Conservation (phyloP, 805 yeast genomes). For the Candida stauntonica region DNA sequence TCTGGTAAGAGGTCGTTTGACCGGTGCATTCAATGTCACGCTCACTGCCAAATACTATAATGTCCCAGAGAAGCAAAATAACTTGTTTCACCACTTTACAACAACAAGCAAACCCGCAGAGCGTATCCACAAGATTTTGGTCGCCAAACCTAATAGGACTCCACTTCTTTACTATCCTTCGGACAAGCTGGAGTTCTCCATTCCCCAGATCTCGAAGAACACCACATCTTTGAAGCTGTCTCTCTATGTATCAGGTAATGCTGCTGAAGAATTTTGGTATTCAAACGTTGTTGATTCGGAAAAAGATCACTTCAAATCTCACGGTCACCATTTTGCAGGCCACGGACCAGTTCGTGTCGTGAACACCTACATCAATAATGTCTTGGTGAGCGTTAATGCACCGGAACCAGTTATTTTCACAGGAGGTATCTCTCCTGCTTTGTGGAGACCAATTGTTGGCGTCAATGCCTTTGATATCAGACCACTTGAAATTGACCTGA, state of each 20-base stretch:
- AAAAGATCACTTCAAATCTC: constrained; percentile 34
- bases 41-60: constrained; percentile 49
- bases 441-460: constrained; percentile 81
- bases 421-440: constrained; percentile 75
- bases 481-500: constrained; percentile 64
- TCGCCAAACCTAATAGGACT: constrained; percentile 28
- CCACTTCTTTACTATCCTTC: constrained; percentile 46
- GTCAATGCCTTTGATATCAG: constrained; percentile 69
- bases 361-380: constrained; percentile 55
- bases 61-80: constrained; percentile 21
- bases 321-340: constrained; percentile 43
- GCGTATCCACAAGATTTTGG: constrained; percentile 15
- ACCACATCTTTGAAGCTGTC: constrained; percentile 50
- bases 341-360: constrained; percentile 72
- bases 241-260: constrained; percentile 68
- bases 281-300: constrained; percentile 49
- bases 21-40: constrained; percentile 56
- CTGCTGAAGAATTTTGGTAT: constrained; percentile 84
- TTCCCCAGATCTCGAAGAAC: constrained; percentile 48
- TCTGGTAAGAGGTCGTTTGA: constrained; percentile 45
- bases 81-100: constrained; percentile 14
- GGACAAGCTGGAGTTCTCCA: constrained; percentile 30
- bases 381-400: constrained; percentile 53
- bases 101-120: constrained; percentile 22
- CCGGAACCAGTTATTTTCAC: constrained; percentile 76